A percentile compares a stretch with the other conserved stretches of the same genome.
These are phyloP conservation scores for Calonectria pseudoturangicola DNA, from an alignment of 2,329 filamentous ascomycete species.

Conservation along the genomic window DNA sequence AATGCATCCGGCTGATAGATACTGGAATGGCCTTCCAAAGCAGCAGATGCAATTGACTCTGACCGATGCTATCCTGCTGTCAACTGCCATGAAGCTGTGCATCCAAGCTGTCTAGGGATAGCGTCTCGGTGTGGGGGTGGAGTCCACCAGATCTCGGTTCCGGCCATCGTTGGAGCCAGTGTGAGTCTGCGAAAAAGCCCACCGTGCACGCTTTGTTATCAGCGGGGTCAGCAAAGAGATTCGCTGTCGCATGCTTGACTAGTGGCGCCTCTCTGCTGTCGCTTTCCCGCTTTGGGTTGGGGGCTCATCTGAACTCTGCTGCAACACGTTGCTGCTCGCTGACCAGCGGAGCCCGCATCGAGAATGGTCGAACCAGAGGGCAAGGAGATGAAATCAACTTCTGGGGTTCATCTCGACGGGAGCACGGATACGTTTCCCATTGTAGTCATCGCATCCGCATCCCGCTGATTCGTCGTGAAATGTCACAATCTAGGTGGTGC, in stretches of 20 bases:
- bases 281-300: not conserved
- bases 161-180: constrained; percentile 11
- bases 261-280: constrained; percentile 1
- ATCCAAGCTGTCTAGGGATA: not conserved
- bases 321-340: not conserved
- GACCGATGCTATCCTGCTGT: constrained; percentile 10
- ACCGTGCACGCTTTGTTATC: constrained; percentile 13
- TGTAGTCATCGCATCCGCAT: not conserved
- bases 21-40: not conserved
- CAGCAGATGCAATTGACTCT: not conserved
- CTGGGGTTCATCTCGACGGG: not conserved
- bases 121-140: constrained; percentile 22
- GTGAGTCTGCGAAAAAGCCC: not conserved
- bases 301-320: not conserved
- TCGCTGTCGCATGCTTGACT: constrained; percentile 28
- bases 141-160: constrained; percentile 20
- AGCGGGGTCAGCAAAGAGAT: not conserved
- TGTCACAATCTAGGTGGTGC: not conserved
- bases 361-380: constrained; percentile 9
- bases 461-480: not conserved
- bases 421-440: constrained; percentile 1
- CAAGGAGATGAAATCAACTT: not conserved
- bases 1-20: not conserved
- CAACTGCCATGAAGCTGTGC: not conserved
- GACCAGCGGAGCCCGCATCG: not conserved